phyloP scores from a whole-genome alignment of 2,329 filamentous ascomycete species.

The Pseudocercospora fuligena region DNA sequence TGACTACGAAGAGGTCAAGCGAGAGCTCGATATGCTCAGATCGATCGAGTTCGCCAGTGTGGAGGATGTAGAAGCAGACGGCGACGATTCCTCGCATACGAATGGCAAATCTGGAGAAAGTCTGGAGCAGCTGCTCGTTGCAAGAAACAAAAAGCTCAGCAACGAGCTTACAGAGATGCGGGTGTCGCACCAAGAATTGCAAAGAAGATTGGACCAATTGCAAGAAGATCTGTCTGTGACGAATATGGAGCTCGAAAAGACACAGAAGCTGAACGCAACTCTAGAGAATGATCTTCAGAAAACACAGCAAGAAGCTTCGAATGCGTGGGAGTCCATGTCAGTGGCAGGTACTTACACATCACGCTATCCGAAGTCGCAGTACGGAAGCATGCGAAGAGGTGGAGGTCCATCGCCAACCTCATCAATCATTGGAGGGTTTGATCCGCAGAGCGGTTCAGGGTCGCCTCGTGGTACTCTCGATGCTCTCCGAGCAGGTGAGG shows the following conservation, averaged over 20 bases:
- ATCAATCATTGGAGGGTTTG: constrained; percentile 97
- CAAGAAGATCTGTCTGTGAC: constrained; percentile 83
- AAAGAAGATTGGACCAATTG: constrained; percentile 75
- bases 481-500: constrained; percentile 66
- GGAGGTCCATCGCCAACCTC: constrained; percentile 87
- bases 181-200: constrained; percentile 91
- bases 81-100: constrained; percentile 51
- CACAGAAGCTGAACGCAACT: constrained; percentile 82
- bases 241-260: constrained; percentile 83
- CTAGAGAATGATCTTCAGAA: constrained; percentile 89
- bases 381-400: constrained; percentile 65
- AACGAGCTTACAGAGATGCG: constrained; percentile 92
- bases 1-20: constrained; percentile 95
- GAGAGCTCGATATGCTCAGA: constrained; percentile 93
- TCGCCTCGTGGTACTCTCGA: constrained; percentile 58
- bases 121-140: constrained; percentile 86
- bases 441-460: constrained; percentile 52
- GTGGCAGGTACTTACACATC: constrained; percentile 90
- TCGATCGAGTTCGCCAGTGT: constrained; percentile 94
- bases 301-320: constrained; percentile 82
- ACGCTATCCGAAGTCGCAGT: constrained; percentile 71
- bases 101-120: constrained; percentile 70
- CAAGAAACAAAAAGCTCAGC: constrained; percentile 93
- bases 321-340: constrained; percentile 86
- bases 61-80: constrained; percentile 66